Evolutionary conservation across 2,329 filamentous ascomycete species (phyloP), one percentile per base, ranked within the genome.

Genomic region (Botrytis squamosa): DNA sequence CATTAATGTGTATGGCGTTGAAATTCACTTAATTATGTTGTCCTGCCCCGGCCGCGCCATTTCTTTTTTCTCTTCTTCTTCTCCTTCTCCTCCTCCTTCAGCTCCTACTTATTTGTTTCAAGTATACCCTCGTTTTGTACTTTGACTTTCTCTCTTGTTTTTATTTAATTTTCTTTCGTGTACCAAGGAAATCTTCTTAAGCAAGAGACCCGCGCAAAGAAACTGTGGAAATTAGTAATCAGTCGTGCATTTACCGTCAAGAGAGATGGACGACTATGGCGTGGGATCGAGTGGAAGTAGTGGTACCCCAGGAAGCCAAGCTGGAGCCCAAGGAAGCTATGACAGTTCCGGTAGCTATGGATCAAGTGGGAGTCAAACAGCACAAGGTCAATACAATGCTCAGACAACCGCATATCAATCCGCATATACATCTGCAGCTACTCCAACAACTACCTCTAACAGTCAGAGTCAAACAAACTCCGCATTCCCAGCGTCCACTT

Each of bases 381-480:
- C n/a, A 36, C 57, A 29, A 49, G n/a, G 42, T 14, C 60, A 64
- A 29, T 66, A 55, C 36, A 40, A 66, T 66, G n/a, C 36, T 44
- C 60, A 20, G 25, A 71, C 69, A 33, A 66, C 55, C 33, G 49
- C 33, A 40, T 33, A 62, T 29, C 59, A 69, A 33, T 67, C 74
- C 25, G 40, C 69, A 71, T 63, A 71, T n/a, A 73, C 76, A 74
- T 72, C 71, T 68, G 29, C 36, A 20, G 42, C 72, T 20, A 70
- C 63, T 52, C 70, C 75, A 22, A 72, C 74, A 40, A 74, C 66
- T 18, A 25, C 71, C 22, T 36, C 71, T 9, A 46, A 68, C 7
- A 75, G 49, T n/a, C 49, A 73, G 57, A 75, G 49, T n/a, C 49
- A 73, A 57, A 70, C 57, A 22, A 57, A 52, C 33, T 71, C 70